Conservation (phyloP, 768 basidiomycete species). For the Phanerochaete sordida region DNA sequence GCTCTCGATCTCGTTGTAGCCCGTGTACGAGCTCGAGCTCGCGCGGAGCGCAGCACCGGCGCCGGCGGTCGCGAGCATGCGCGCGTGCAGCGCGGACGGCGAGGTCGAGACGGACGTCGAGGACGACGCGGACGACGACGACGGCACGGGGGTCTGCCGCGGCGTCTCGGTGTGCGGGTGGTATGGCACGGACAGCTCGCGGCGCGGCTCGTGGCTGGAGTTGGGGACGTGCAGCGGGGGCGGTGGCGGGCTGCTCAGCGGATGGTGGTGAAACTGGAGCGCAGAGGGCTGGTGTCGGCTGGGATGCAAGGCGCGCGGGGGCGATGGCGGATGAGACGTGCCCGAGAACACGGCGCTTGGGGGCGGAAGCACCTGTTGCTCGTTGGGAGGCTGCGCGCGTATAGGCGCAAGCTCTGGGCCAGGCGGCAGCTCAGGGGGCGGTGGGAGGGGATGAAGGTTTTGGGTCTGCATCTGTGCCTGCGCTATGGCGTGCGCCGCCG, state of each 20-base stretch:
- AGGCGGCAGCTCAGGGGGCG: slow-evolving; percentile 14
- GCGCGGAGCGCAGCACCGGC: neutral
- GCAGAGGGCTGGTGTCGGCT: slow-evolving; percentile 3
- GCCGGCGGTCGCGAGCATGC: neutral
- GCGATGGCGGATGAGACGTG: slow-evolving; percentile 1
- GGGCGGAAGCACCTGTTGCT: slow-evolving; percentile 13
- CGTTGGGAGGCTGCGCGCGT: slow-evolving; percentile 10
- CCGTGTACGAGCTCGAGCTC: slow-evolving; percentile 3
- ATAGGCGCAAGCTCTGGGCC: slow-evolving; percentile 14
- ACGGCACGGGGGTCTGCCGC: slow-evolving; percentile 1
- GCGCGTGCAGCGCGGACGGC: neutral
- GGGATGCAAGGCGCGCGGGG: slow-evolving; percentile 11
- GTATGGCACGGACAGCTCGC: neutral
- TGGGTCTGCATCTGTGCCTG: slow-evolving; percentile 12
- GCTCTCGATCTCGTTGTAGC: slow-evolving; percentile 37
- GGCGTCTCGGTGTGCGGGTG: neutral
- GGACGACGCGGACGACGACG: slow-evolving; percentile 1
- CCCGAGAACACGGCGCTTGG: slow-evolving; percentile 9
- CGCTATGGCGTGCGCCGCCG: slow-evolving; percentile 21
- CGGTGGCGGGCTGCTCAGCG: slow-evolving; percentile 4
- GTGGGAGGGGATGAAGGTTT: slow-evolving; percentile 11
- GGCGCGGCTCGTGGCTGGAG: neutral
- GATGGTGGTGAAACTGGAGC: neutral
- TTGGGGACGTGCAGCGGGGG: neutral
- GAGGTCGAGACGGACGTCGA: slow-evolving; percentile 7